phyloP scores from a whole-genome alignment of 305 asterid species.

The Andrographis paniculata region DNA sequence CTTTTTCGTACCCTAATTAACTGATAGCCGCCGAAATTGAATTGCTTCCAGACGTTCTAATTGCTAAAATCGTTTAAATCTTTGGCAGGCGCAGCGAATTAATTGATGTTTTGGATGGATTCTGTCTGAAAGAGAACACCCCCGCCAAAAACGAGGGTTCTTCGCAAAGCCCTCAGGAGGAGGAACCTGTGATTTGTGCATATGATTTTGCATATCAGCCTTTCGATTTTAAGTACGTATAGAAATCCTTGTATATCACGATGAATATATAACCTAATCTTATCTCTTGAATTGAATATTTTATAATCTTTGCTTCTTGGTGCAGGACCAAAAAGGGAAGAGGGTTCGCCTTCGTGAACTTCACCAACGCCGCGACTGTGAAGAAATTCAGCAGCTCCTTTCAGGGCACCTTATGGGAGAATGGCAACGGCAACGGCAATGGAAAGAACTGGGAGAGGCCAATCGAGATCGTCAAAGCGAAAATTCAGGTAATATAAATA shows the following conservation, averaged over 20 bases:
- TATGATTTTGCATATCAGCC: constrained; percentile 1
- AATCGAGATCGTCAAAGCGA: too few species aligned
- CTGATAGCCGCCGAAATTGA: too few species aligned
- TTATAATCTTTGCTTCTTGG: background rate
- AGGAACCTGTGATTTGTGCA: background rate
- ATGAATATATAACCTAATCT: too few species aligned
- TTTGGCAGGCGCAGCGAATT: background rate
- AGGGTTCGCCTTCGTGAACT: constrained; percentile 3
- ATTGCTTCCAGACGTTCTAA: too few species aligned
- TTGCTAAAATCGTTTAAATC: background rate
- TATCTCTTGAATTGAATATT: background rate
- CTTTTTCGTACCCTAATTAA: too few species aligned
- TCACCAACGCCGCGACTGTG: background rate
- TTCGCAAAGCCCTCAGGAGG: too few species aligned
- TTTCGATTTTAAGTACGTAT: background rate
- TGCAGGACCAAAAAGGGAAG: background rate
- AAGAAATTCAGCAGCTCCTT: background rate
- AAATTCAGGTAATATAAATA: too few species aligned
- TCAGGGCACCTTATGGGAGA: background rate
- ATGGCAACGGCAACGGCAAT: too few species aligned
- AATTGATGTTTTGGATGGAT: background rate
- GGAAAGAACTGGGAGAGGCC: too few species aligned
- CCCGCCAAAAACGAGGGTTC: too few species aligned
- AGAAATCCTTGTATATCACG: too few species aligned
- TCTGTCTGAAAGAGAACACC: background rate